Base-by-base conservation (phyloP, 2,329 filamentous ascomycete species). In the Zasmidium angulare region DNA sequence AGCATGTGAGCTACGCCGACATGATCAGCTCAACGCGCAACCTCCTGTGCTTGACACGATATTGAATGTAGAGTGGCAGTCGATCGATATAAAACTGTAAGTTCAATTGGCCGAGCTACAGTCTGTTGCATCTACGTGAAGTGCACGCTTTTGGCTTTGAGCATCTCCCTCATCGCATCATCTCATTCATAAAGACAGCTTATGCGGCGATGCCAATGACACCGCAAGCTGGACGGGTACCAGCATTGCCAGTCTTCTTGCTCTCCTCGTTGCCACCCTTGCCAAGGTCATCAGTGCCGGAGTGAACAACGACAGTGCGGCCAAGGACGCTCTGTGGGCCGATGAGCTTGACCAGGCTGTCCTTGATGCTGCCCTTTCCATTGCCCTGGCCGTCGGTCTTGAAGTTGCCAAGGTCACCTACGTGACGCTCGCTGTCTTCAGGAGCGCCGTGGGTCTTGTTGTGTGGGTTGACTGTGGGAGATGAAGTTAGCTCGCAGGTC, bases 231-330 rank as follows among this genome's bases (percentile, higher is more conserved):
- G 95, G 95, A 75, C 95, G 91, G 71, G 82, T 78, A 72, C 95
- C 95, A 75, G 95, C 95, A 78, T 98, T 99, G 69, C 95, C 95
- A 67, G 95, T 99, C 89, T 96, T 97, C 84, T 96, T 91, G 74
- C 91, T 96, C 84, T 98, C 92, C 81, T 93, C 91, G 81, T 90
- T 88, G 70, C 81, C 90, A 73, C 92, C 92, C 84, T 90, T 90
- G 79, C 95, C 95, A 67, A 99, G 91, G 76, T 99, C 95, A 76
- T 99, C 95, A 69, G 93, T 98, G 77, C 95, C 95, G 70, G 83
- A 88, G 83, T 99, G 95, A 73, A 96, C 86, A 72, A 99, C 95
- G 64, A 99, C 85, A 68, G 95, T 98, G 75, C 95, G 93, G 79
- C 95, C 95, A 72, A 99, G 88, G 72, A 99, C 86, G 82, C 91